Evolutionary conservation across 208 protist species (phyloP).

Genomic region (Porcisia deanei): DNA sequence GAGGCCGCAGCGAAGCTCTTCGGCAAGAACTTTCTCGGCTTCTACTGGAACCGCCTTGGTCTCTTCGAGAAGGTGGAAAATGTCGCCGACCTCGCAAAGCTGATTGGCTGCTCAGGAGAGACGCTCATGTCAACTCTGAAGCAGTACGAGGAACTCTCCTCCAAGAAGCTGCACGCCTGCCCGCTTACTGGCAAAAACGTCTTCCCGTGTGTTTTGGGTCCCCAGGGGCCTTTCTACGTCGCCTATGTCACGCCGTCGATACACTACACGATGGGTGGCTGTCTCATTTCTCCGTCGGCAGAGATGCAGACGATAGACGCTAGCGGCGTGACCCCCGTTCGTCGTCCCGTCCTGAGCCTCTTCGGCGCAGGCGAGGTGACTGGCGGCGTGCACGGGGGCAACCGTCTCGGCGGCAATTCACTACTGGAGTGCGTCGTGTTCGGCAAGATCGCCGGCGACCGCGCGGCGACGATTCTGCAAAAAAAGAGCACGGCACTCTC

Average conservation of each 20-base stretch:
- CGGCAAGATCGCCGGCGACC: slow-evolving; percentile 73
- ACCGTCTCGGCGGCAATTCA: slow-evolving; percentile 97
- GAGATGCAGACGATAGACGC: slow-evolving; percentile 69
- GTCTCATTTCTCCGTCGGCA: slow-evolving; percentile 85
- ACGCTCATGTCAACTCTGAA: slow-evolving; percentile 50
- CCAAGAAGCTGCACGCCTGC: slow-evolving; percentile 37
- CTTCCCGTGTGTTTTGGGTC: slow-evolving; percentile 69
- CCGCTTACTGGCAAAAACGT: slow-evolving; percentile 79
- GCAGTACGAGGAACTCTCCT: slow-evolving; percentile 54
- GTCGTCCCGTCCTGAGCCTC: slow-evolving; percentile 85
- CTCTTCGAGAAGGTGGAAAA: slow-evolving; percentile 63
- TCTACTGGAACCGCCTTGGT: slow-evolving; percentile 86
- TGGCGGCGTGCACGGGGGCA: slow-evolving; percentile 96
- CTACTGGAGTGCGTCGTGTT: slow-evolving; percentile 90
- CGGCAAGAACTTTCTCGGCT: slow-evolving; percentile 69
- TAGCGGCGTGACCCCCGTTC: slow-evolving; percentile 26
- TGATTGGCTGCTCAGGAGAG: slow-evolving; percentile 64
- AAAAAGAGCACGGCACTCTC: slow-evolving; percentile 49
- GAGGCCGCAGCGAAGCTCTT: slow-evolving; percentile 74
- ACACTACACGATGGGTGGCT: slow-evolving; percentile 98
- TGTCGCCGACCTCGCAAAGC: slow-evolving; percentile 56
- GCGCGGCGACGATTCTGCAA: slow-evolving; percentile 66
- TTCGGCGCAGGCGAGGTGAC: slow-evolving; percentile 97
- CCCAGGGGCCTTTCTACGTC: slow-evolving; percentile 78
- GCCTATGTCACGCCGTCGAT: slow-evolving; percentile 93